phyloP scores from a whole-genome alignment of 345 rosid species.

The Zanthoxylum bungeanum region DNA sequence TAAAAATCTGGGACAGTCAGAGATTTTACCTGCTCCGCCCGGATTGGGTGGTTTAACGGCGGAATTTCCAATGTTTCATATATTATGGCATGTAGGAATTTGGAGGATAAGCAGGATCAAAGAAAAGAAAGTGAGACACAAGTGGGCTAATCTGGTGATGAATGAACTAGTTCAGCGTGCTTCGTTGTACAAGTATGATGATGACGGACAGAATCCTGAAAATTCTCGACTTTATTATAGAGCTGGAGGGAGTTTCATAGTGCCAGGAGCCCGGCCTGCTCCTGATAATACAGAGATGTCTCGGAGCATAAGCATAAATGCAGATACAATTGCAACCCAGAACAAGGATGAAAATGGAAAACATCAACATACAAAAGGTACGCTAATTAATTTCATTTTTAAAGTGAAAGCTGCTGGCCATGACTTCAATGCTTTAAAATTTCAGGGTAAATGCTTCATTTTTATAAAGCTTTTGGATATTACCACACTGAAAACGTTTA shows the following conservation, averaged over 20 bases:
- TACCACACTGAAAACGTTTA: no score
- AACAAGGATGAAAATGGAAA: not conserved
- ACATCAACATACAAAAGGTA: not conserved
- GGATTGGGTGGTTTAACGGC: no score
- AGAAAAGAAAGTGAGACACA: slow-evolving; percentile 12
- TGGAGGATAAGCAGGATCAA: not conserved
- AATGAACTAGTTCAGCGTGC: not conserved
- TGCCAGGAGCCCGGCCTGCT: not conserved
- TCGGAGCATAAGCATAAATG: not conserved
- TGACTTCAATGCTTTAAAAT: no score
- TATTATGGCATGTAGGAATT: not conserved
- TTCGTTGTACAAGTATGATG: slow-evolving; percentile 5
- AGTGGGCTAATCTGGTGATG: slow-evolving; percentile 11
- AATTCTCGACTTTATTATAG: not conserved
- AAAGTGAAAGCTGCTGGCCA: no score
- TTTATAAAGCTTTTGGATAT: no score
- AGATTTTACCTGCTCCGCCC: no score
- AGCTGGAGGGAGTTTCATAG: not conserved
- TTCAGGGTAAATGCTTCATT: no score
- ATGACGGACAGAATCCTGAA: not conserved
- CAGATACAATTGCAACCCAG: not conserved
- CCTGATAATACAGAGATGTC: not conserved
- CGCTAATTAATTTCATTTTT: no score
- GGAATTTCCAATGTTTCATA: no score
- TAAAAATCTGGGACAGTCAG: no score